Base-by-base conservation (phyloP, 1,139 yeast species). In the Blastobotrys ciferrii region DNA sequence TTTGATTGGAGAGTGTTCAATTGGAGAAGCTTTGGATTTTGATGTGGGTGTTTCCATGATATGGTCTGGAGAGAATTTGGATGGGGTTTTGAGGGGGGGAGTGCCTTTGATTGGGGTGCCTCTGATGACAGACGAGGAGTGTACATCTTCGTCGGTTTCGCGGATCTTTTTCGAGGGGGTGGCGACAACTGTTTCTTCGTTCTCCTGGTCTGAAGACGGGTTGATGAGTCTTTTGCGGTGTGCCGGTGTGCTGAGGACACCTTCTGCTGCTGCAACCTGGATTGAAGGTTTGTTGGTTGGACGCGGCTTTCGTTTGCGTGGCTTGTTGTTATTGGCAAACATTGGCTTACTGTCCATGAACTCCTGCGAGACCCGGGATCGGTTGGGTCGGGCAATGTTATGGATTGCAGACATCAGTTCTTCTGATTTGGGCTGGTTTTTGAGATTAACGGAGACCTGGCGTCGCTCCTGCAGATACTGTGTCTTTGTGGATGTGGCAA, bases 341-440 rank as follows among this genome's bases (percentile, higher is more conserved):
- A 31, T 35, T 39, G 30, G 48, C 39, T 44, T 48, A 32, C 47
- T 41, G 37, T 25, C 31, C 15, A 37, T 49, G 14, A 54, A 43
- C 20, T 54, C 55, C 28, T 44, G 47, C 4, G 56, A 39, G 4
- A 48, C 59, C 6, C 53, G 49, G 9, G 48, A 25, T 7, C 63
- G 42, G 39, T 57, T 59, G 4, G 63, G 63, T 41, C 55, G 52
- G 28, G 63, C 49, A 5, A 58, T 49, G 32, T 56, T 56, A 19
- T 49, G 38, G 42, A 59, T 57, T 3, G 62, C 62, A 2, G 46
- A 40, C 2, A 57, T 59, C 36, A 57, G 44, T 38, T 60, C 63
- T n/a, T 52, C 52, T 12, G 52, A 52, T 12, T 53, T 30, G n/a
- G 51, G 41, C 30, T 50, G 48, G 33, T 51, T 19, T 42, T 54